phyloP scores from a whole-genome alignment of 305 asterid species.

The Rubia tinctorum region DNA sequence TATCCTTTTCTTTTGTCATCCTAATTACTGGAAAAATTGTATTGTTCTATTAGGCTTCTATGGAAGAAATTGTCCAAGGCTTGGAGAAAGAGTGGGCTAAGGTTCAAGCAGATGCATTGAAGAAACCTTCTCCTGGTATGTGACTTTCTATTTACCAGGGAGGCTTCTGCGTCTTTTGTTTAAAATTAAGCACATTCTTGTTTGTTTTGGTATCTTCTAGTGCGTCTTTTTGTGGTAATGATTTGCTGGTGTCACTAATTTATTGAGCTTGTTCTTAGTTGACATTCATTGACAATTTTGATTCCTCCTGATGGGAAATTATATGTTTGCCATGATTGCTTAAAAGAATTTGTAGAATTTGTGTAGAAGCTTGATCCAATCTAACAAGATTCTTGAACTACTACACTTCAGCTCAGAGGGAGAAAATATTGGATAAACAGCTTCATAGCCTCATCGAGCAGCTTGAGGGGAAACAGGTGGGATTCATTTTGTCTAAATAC shows the following conservation, averaged over 20 bases:
- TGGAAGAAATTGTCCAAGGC: slow-evolving; percentile 53
- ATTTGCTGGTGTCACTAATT: background rate
- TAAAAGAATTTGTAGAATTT: background rate
- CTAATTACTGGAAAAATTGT: slow-evolving; percentile 14
- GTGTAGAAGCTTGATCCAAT: background rate
- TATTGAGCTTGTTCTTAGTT: background rate
- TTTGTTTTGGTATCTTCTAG: background rate
- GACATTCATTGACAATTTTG: background rate
- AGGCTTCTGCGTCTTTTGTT: background rate
- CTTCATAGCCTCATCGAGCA: slow-evolving; percentile 93
- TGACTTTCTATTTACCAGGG: background rate
- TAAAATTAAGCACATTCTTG: background rate
- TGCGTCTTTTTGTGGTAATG: background rate
- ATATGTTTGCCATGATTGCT: background rate
- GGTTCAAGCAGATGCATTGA: slow-evolving; percentile 69
- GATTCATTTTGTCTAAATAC: background rate
- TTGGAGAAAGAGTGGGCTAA: slow-evolving; percentile 68
- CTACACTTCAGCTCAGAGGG: slow-evolving; percentile 72
- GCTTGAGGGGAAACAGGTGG: slow-evolving; percentile 83
- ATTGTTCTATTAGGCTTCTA: slow-evolving; percentile 42
- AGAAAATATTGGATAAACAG: slow-evolving; percentile 85
- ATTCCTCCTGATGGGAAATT: background rate
- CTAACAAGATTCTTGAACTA: background rate
- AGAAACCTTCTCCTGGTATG: slow-evolving; percentile 87
- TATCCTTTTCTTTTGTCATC: slow-evolving; percentile 14